Evolutionary conservation across 495 filamentous ascomycete species (phyloP).

Genomic region (Hypoxylon subgilvum): DNA sequence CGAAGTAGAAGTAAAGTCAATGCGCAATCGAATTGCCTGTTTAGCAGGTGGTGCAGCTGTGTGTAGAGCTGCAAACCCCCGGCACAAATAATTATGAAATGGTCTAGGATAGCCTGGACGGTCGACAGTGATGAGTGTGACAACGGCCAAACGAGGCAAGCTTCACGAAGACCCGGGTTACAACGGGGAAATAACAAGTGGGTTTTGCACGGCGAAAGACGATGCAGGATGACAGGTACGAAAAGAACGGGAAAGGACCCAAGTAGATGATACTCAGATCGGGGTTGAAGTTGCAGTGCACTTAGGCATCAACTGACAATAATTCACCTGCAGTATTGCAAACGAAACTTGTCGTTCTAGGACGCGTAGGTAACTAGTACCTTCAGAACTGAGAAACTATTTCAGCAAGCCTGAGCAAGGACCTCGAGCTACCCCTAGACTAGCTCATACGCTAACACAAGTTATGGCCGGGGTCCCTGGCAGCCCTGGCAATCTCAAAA

Average conservation of each 20-base stretch:
- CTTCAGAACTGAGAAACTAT: not conserved
- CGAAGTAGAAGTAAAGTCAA: constrained; percentile 10
- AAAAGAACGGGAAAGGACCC: constrained; percentile 2
- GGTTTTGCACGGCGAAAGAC: constrained; percentile 18
- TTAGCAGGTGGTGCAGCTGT: too few relatives aligned
- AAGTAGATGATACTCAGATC: constrained; percentile 15
- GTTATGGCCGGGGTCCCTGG: constrained; percentile 19
- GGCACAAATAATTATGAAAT: constrained; percentile 12
- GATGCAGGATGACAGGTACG: not conserved
- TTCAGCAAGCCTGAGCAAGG: constrained; percentile 6
- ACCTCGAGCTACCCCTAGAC: constrained; percentile 26
- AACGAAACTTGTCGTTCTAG: too few relatives aligned
- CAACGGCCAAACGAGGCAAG: constrained; percentile 30
- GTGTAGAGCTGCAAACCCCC: constrained; percentile 9
- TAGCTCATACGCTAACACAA: constrained; percentile 14
- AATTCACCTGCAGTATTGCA: too few relatives aligned
- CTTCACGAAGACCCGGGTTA: constrained; percentile 26
- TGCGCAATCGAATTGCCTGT: too few relatives aligned
- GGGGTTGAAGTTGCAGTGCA: constrained; percentile 8
- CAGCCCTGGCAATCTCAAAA: constrained; percentile 26
- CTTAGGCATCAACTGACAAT: too few relatives aligned
- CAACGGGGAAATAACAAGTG: constrained; percentile 40
- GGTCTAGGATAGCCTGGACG: not conserved
- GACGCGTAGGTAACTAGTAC: too few relatives aligned
- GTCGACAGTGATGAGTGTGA: constrained; percentile 24